These are phyloP conservation scores for Hericium erinaceus DNA, from an alignment of 768 basidiomycete species.

Conservation along the genomic window DNA sequence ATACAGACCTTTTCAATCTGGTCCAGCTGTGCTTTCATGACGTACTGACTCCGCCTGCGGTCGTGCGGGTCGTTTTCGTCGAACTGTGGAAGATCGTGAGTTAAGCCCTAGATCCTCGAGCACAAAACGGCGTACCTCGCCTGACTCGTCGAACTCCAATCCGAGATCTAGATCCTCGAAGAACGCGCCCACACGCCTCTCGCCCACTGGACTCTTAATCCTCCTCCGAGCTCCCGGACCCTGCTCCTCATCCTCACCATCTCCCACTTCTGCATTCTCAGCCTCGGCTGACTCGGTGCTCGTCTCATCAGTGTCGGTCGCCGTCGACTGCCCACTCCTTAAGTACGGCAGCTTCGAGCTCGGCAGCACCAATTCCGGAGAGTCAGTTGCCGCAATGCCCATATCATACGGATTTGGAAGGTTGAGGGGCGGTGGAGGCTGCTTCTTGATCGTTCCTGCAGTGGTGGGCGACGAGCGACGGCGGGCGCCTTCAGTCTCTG, in stretches of 20 bases:
- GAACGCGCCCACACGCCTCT: conserved; percentile 36
- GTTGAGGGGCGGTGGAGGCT: conserved; percentile 44
- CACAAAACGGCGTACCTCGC: conserved; percentile 18
- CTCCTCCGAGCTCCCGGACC: conserved; percentile 13
- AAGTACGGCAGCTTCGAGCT: conserved; percentile 40
- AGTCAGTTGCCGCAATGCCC: conserved; percentile 26
- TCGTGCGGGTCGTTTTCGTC: conserved; percentile 68
- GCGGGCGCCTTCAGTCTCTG: conserved; percentile 10
- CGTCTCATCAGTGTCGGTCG: neutral
- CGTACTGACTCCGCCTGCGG: conserved; percentile 61
- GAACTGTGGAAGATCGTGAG: conserved; percentile 30
- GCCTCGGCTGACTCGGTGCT: conserved; percentile 10
- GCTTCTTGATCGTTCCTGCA: conserved; percentile 26
- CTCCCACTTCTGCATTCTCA: conserved; percentile 7
- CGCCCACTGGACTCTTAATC: conserved; percentile 28
- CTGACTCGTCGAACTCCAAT: conserved; percentile 32
- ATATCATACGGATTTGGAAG: conserved; percentile 23
- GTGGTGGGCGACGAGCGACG: conserved; percentile 28
- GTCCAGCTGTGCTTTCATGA: conserved; percentile 69
- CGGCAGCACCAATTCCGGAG: conserved; percentile 27
- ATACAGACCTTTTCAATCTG: conserved; percentile 61
- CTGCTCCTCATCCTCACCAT: conserved; percentile 1
- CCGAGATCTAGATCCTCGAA: conserved; percentile 40
- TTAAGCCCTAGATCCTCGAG: conserved; percentile 2
- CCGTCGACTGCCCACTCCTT: conserved; percentile 17